Conservation (phyloP, 176 grass and related monocot species). For the Raddia guianensis region DNA sequence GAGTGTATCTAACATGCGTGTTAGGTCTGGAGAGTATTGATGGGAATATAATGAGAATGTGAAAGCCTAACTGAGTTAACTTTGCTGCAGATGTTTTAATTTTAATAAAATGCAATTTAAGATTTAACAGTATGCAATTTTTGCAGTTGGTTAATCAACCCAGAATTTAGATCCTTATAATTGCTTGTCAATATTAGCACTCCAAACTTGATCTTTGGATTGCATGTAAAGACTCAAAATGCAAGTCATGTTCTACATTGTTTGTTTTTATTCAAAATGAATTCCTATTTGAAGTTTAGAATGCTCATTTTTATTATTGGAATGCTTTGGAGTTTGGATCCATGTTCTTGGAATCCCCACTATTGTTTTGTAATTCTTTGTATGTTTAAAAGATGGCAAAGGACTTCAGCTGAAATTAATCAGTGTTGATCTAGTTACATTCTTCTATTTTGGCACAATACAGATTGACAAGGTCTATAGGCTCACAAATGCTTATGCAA, state of each 20-base stretch:
- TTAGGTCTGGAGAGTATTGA: conserved; percentile 1
- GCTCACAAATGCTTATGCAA: conserved; percentile 58
- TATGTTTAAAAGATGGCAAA: conserved; percentile 18
- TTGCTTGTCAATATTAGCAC: conserved; percentile 9
- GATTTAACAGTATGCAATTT: conserved; percentile 6
- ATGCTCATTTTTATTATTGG: not conserved
- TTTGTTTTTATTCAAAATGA: not conserved
- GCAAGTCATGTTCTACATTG: not conserved
- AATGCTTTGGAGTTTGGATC: conserved; percentile 19
- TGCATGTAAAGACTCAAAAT: conserved; percentile 6
- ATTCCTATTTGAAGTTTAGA: conserved; percentile 14
- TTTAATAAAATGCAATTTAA: conserved; percentile 25
- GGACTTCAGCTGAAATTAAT: conserved; percentile 37
- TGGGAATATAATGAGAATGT: conserved; percentile 1
- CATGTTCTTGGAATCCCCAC: not conserved
- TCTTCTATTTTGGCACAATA: conserved; percentile 29
- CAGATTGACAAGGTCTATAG: conserved; percentile 76
- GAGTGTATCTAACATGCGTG: too few species aligned
- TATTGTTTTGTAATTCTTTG: conserved; percentile 20
- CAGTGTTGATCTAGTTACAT: conserved; percentile 17
- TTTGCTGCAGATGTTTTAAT: conserved; percentile 5
- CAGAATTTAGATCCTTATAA: conserved; percentile 11
- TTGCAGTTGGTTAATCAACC: not conserved
- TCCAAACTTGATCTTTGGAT: conserved; percentile 4
- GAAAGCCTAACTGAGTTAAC: conserved; percentile 18